Conservation (phyloP, 148 eudicot genomes). For the Amaranthus hypochondriacus region DNA sequence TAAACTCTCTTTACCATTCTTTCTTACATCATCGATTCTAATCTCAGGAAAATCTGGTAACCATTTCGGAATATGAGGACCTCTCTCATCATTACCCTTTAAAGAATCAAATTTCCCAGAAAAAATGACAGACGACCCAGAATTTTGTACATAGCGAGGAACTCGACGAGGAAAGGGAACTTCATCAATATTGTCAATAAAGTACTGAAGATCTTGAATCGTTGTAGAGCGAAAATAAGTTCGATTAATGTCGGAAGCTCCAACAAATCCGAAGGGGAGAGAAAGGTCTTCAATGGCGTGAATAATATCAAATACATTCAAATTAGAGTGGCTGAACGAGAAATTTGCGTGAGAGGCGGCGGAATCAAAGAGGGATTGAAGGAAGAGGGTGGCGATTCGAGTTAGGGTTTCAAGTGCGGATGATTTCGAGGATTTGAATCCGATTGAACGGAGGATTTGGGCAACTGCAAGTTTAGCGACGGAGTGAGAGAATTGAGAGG, state of each 20-base stretch:
- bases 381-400: constrained; percentile 40
- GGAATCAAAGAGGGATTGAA: constrained; percentile 29
- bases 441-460: constrained; percentile 48
- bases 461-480: constrained; percentile 41
- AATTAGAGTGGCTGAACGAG: constrained; percentile 36
- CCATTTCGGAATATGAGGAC: constrained; percentile 59
- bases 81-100: neutral
- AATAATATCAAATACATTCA: constrained; percentile 44
- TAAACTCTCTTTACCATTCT: constrained; percentile 4
- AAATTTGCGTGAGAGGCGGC: constrained; percentile 37
- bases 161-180: constrained; percentile 40
- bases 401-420: constrained; percentile 57
- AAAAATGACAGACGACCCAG: neutral
- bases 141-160: neutral
- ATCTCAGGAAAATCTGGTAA: constrained; percentile 55
- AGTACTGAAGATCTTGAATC: constrained; percentile 28
- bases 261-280: constrained; percentile 39
- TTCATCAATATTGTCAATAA: constrained; percentile 30
- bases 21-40: constrained; percentile 1
- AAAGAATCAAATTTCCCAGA: neutral
- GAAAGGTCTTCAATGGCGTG: constrained; percentile 46
- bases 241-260: constrained; percentile 19
- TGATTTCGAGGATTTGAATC: constrained; percentile 37
- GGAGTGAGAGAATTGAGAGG: constrained; percentile 20
- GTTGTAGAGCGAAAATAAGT: constrained; percentile 16